Percentiles rank a stretch among this genome's conserved stretches.
Conservation (phyloP, 2,329 filamentous ascomycete genomes). For the Aspergillus ochraceus region DNA sequence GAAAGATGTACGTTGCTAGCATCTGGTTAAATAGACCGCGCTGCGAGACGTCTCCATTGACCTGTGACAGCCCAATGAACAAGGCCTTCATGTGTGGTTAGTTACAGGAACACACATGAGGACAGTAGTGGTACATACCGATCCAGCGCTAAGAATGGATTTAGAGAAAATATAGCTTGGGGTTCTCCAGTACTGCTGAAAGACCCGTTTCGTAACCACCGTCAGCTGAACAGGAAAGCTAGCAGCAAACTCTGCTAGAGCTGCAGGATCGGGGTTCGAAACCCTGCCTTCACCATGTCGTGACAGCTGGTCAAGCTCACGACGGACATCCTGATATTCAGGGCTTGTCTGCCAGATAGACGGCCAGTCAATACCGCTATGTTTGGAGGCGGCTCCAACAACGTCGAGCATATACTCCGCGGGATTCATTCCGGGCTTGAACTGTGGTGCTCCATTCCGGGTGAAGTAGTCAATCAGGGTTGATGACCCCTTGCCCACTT, state of each 20-base stretch:
- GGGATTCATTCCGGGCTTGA: neutral
- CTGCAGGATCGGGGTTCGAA: neutral
- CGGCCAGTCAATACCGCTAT: neutral
- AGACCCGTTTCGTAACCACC: neutral
- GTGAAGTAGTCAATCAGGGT: neutral
- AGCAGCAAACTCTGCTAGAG: neutral
- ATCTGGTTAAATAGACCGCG: neutral
- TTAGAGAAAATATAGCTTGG: neutral
- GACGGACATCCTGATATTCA: neutral
- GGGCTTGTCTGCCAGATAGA: neutral
- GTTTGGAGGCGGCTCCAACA: neutral
- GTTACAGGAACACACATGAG: neutral
- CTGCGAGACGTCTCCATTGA: neutral
- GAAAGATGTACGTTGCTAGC: neutral
- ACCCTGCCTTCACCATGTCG: neutral
- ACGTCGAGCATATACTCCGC: conserved; percentile 1
- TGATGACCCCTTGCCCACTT: neutral
- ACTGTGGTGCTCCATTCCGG: neutral
- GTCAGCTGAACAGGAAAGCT: neutral
- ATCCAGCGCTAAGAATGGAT: neutral
- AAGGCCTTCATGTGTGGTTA: neutral
- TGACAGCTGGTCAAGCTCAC: neutral
- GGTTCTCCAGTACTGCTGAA: neutral
- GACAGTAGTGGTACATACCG: neutral
- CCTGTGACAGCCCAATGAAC: neutral